Evolutionary conservation across 129 eudicot genomes (phyloP).

Genomic region (Flaveria bidentis): DNA sequence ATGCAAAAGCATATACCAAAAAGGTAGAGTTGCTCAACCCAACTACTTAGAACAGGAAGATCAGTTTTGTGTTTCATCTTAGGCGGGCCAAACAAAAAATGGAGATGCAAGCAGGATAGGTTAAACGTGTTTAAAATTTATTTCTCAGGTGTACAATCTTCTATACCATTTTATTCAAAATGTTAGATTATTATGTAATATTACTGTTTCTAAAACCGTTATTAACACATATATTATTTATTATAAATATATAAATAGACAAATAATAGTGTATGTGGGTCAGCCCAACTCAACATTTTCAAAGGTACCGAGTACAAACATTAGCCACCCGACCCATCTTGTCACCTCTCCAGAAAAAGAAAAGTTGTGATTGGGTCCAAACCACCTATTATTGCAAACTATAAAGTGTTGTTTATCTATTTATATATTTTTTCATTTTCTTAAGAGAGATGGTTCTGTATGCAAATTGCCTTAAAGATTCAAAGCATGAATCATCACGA

Average conservation of each 20-base stretch:
- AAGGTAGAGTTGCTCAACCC: not conserved
- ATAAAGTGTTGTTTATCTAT: not conserved
- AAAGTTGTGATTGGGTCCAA: not conserved
- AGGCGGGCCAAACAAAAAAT: not conserved
- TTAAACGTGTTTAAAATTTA: not conserved
- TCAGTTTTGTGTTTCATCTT: not conserved
- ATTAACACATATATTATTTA: not conserved
- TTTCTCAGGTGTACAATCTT: not conserved
- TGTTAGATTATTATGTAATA: not conserved
- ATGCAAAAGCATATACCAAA: not conserved
- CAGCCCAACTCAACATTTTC: not conserved
- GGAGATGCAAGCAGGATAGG: not conserved
- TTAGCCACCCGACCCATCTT: not conserved
- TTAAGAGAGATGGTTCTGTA: not conserved
- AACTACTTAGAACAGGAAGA: not conserved
- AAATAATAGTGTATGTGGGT: not conserved
- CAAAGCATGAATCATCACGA: slow-evolving; percentile 5
- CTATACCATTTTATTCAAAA: not conserved
- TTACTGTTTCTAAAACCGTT: not conserved
- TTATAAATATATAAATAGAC: not conserved
- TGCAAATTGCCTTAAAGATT: not conserved
- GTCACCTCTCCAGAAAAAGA: not conserved
- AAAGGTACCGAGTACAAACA: not conserved
- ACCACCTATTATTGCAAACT: not conserved
- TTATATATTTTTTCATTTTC: not conserved